Evolutionary conservation across 768 basidiomycete genomes (phyloP).

Genomic region (Pulveroboletus sp.): DNA sequence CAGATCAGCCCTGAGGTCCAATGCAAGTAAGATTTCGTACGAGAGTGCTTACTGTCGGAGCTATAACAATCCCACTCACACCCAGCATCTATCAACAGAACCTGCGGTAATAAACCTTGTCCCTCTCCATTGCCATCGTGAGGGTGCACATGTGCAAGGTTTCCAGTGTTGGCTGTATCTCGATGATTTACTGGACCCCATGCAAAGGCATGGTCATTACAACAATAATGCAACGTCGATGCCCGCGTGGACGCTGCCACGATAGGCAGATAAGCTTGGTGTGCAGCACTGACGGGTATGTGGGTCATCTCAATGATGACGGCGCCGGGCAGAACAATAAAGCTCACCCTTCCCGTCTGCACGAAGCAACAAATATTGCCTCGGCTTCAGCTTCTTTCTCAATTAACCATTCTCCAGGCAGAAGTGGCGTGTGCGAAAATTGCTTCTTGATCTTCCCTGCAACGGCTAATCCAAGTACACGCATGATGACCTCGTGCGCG

Average conservation of each 20-base stretch:
- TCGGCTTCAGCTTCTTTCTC: constrained; percentile 93
- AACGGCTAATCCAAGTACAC: constrained; percentile 74
- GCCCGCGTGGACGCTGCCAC: constrained; percentile 84
- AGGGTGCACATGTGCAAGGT: constrained; percentile 38
- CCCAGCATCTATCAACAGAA: constrained; percentile 90
- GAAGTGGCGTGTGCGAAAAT: constrained; percentile 39
- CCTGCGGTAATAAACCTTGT: constrained; percentile 54
- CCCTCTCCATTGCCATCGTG: not conserved
- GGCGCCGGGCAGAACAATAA: not conserved
- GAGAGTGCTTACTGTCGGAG: constrained; percentile 46
- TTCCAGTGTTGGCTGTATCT: constrained; percentile 50
- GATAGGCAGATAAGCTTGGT: constrained; percentile 91
- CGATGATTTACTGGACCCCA: constrained; percentile 68
- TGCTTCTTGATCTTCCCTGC: constrained; percentile 48
- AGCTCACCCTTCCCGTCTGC: constrained; percentile 79
- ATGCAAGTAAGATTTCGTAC: not conserved
- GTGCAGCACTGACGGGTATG: constrained; percentile 51
- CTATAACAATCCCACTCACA: constrained; percentile 81
- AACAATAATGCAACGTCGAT: constrained; percentile 91
- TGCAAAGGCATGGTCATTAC: constrained; percentile 82
- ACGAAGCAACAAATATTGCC: constrained; percentile 88
- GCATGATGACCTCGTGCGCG: constrained; percentile 91
- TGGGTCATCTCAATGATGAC: not conserved
- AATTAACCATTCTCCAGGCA: constrained; percentile 83
- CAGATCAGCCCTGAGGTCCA: not conserved